Conservation (phyloP, 2,329 filamentous ascomycete genomes). For the Colletotrichum graminicola region DNA sequence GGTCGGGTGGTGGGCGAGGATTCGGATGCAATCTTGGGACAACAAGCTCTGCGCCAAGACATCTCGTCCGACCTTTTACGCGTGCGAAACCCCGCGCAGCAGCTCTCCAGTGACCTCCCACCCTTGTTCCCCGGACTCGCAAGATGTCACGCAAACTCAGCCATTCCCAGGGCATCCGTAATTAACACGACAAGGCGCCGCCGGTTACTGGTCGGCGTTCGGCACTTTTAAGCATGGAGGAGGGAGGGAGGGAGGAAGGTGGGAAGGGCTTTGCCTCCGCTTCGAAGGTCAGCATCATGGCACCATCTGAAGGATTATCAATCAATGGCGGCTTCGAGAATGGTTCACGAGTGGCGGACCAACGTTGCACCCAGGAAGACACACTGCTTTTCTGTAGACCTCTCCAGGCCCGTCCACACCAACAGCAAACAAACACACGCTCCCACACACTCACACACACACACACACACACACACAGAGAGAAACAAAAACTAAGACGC, state of each 20-base stretch:
- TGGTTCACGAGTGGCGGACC: background rate
- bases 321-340: slow-evolving; percentile 2
- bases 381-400: background rate
- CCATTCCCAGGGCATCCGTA: background rate
- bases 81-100: slow-evolving; percentile 9
- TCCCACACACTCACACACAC: background rate
- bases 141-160: background rate
- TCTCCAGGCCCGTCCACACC: slow-evolving; percentile 6
- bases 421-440: too few relatives aligned
- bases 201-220: slow-evolving; percentile 5
- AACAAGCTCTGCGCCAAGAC: slow-evolving; percentile 14
- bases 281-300: background rate
- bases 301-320: slow-evolving; percentile 16
- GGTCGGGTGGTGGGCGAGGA: background rate
- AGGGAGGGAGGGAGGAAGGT: background rate
- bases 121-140: slow-evolving; percentile 30
- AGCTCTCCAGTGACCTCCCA: background rate
- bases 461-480: background rate
- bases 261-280: background rate
- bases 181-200: background rate
- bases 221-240: background rate
- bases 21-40: slow-evolving; percentile 9
- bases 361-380: slow-evolving; percentile 7
- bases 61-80: slow-evolving; percentile 10
- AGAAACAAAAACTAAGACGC: background rate